Percentiles rank a stretch among this genome's conserved stretches.
phyloP scores from a whole-genome alignment of 2,329 filamentous ascomycete species.

The Volutella citrinella region DNA sequence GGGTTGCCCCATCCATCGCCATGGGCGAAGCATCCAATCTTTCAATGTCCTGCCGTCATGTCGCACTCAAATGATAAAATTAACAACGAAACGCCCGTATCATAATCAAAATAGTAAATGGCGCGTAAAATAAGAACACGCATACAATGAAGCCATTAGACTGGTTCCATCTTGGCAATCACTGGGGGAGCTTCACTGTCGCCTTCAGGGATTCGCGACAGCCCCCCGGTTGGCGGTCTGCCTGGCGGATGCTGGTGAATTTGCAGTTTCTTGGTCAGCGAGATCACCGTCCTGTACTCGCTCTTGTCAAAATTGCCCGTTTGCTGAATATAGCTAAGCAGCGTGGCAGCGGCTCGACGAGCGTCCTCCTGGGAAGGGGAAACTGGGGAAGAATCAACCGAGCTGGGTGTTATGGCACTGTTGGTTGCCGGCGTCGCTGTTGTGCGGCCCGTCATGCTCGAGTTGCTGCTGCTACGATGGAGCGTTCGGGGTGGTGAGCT shows the following conservation, averaged over 20 bases:
- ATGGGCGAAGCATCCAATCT: not conserved
- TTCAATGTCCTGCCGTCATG: slow-evolving; percentile 1
- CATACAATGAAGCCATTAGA: too few relatives aligned
- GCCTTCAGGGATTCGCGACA: slow-evolving; percentile 57
- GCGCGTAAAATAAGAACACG: slow-evolving; percentile 6
- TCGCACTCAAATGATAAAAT: slow-evolving; percentile 8
- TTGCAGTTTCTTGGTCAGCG: slow-evolving; percentile 82
- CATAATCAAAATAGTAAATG: slow-evolving; percentile 11
- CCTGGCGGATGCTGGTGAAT: slow-evolving; percentile 52
- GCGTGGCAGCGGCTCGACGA: slow-evolving; percentile 72
- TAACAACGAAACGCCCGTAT: slow-evolving; percentile 13
- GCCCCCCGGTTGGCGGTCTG: slow-evolving; percentile 40
- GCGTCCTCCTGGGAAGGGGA: slow-evolving; percentile 85
- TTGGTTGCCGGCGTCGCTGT: slow-evolving; percentile 17
- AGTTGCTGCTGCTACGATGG: slow-evolving; percentile 33
- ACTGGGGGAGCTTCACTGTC: slow-evolving; percentile 45
- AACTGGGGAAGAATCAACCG: slow-evolving; percentile 54
- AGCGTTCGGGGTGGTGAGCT: slow-evolving; percentile 32
- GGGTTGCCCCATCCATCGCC: not conserved
- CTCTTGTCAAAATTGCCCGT: slow-evolving; percentile 70
- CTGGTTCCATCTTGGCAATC: slow-evolving; percentile 28
- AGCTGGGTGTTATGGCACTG: slow-evolving; percentile 18
- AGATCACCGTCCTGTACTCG: slow-evolving; percentile 75
- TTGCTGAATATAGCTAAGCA: slow-evolving; percentile 77
- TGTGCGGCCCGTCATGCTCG: slow-evolving; percentile 29